A percentile compares a stretch with the other conserved stretches of the same genome.
Conservation (phyloP, 352 stramenopile genomes). For the Globisporangium lucens region DNA sequence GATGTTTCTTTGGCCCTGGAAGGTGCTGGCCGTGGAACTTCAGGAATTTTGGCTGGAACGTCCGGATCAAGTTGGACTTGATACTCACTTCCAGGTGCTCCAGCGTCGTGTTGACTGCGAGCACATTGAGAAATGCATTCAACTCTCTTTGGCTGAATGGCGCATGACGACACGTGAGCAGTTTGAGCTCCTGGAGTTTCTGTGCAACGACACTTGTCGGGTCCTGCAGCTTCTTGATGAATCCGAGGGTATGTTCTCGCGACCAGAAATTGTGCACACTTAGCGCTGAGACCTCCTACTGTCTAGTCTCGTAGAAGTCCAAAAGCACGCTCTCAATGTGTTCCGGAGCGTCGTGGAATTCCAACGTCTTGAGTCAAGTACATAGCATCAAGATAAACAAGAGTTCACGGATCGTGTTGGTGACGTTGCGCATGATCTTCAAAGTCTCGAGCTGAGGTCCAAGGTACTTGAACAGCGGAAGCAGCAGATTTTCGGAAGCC, state of each 20-base stretch:
- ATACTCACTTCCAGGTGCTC: background rate
- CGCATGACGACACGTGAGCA: background rate
- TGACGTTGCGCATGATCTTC: background rate
- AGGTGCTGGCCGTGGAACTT: background rate
- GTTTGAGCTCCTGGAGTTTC: background rate
- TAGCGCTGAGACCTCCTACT: background rate
- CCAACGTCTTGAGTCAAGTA: background rate
- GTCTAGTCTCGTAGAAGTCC: background rate
- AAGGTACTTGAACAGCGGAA: constrained; percentile 6
- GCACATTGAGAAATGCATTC: background rate
- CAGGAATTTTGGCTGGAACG: background rate
- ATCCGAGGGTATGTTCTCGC: background rate
- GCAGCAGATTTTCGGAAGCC: background rate
- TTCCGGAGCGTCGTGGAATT: background rate
- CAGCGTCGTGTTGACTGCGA: constrained; percentile 1
- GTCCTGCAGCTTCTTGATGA: background rate
- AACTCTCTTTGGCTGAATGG: background rate
- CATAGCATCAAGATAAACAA: constrained; percentile 1
- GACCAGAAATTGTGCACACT: background rate
- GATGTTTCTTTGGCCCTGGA: background rate
- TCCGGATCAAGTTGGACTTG: background rate
- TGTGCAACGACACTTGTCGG: constrained; percentile 1
- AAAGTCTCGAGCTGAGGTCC: background rate
- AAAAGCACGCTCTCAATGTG: background rate
- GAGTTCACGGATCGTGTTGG: background rate